Conservation (phyloP, 2,329 filamentous ascomycete species). For the Xylaria sp. region DNA sequence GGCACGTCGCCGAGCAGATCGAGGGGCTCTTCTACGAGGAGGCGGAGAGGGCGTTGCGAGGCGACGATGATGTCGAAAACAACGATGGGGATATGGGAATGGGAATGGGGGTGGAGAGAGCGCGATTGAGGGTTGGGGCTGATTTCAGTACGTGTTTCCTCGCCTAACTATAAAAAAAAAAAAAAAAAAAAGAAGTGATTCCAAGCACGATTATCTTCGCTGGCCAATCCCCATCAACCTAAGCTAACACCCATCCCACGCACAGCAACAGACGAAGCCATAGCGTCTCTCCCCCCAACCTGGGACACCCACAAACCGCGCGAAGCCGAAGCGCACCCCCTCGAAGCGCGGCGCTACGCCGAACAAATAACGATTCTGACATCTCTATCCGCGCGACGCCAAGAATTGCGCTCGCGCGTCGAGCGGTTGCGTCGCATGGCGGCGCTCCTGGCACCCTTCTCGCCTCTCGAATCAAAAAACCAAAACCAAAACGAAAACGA, state of each 20-base stretch:
- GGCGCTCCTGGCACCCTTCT: conserved; percentile 63
- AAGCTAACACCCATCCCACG: not conserved
- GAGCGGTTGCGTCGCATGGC: conserved; percentile 62
- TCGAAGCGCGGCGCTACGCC: conserved; percentile 63
- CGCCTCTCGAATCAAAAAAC: too few relatives aligned
- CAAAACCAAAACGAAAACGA: too few relatives aligned
- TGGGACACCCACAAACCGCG: conserved; percentile 57
- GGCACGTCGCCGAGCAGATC: conserved; percentile 79
- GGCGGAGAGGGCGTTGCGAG: conserved; percentile 51
- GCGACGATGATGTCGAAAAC: conserved; percentile 50
- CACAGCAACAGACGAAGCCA: conserved; percentile 56
- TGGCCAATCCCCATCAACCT: not conserved
- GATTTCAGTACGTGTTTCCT: conserved; percentile 40
- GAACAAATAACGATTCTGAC: conserved; percentile 62
- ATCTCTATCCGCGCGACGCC: conserved; percentile 60
- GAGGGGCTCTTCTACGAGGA: conserved; percentile 70
- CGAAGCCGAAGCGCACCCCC: conserved; percentile 54
- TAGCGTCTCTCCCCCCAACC: conserved; percentile 58
- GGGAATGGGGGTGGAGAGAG: conserved; percentile 49
- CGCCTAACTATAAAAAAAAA: too few relatives aligned
- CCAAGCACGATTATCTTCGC: too few relatives aligned
- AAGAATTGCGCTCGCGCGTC: conserved; percentile 54
- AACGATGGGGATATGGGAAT: conserved; percentile 36
- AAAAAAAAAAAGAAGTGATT: too few relatives aligned
- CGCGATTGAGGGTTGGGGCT: conserved; percentile 44